Percentiles rank a stretch among this genome's conserved stretches.
Conservation (phyloP, 306 rosid genomes). For the Castanospermum australe region DNA sequence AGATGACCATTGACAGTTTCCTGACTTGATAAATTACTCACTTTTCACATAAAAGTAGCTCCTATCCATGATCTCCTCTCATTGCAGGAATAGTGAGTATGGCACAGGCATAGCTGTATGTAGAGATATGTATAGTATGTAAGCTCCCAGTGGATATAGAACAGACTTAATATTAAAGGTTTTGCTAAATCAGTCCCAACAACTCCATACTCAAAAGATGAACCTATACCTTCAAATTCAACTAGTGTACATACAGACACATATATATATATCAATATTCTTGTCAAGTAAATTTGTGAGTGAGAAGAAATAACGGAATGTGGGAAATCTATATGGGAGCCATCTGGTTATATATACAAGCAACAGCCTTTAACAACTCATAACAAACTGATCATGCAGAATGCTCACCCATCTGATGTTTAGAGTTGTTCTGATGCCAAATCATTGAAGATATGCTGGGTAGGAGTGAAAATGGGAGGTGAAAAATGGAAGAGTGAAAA, state of each 20-base stretch:
- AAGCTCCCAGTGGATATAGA: not conserved
- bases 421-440: not conserved
- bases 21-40: conserved; percentile 21
- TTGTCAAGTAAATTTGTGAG: not conserved
- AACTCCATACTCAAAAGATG: not conserved
- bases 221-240: not conserved
- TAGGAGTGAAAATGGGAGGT: too few relatives aligned
- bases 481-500: too few relatives aligned
- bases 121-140: not conserved
- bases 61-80: not conserved
- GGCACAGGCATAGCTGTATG: conserved; percentile 6
- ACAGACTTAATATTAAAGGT: not conserved
- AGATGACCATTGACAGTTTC: not conserved
- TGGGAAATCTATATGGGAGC: not conserved
- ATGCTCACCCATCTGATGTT: not conserved
- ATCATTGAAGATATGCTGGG: not conserved
- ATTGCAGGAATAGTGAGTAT: not conserved
- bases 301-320: not conserved
- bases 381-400: not conserved
- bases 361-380: not conserved
- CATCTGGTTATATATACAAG: not conserved
- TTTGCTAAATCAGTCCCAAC: not conserved
- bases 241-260: not conserved
- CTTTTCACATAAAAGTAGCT: conserved; percentile 20
- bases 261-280: not conserved